Percentiles rank a stretch among this genome's conserved stretches.
Conservation (phyloP, 257 asterid species). For the Nicotiana knightiana region DNA sequence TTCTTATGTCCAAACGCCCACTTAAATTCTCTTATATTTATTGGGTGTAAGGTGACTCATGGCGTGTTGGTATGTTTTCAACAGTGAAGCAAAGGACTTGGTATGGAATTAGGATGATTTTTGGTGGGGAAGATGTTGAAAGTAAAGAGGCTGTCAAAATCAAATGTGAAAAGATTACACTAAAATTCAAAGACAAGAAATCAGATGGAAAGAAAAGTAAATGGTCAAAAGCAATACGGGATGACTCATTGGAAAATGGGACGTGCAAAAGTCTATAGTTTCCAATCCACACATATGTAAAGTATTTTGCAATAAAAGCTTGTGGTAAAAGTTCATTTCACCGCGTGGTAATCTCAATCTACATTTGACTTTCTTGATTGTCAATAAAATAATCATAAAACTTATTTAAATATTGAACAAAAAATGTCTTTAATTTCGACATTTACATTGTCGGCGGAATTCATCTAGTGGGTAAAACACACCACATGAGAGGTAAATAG, state of each 20-base stretch:
- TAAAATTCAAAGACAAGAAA: neutral
- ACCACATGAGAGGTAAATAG: too few species aligned
- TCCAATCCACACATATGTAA: neutral
- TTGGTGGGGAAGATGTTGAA: neutral
- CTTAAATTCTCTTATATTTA: neutral
- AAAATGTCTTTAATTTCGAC: neutral
- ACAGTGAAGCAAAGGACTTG: neutral
- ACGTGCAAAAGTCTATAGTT: neutral
- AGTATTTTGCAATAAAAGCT: neutral
- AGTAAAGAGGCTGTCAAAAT: neutral
- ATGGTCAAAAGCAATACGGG: neutral
- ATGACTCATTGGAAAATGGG: constrained; percentile 6
- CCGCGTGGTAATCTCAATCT: neutral
- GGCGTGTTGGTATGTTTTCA: neutral
- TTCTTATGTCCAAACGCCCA: too few species aligned
- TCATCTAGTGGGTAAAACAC: too few species aligned
- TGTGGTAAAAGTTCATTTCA: neutral
- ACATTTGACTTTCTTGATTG: neutral
- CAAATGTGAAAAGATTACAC: neutral
- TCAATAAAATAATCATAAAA: neutral
- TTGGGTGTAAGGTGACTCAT: neutral
- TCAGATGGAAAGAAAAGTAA: neutral
- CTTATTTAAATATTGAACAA: neutral
- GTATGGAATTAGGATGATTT: neutral
- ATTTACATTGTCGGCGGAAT: neutral